Conservation (phyloP, 441 rosid species). For the Macaranga tanarius region DNA sequence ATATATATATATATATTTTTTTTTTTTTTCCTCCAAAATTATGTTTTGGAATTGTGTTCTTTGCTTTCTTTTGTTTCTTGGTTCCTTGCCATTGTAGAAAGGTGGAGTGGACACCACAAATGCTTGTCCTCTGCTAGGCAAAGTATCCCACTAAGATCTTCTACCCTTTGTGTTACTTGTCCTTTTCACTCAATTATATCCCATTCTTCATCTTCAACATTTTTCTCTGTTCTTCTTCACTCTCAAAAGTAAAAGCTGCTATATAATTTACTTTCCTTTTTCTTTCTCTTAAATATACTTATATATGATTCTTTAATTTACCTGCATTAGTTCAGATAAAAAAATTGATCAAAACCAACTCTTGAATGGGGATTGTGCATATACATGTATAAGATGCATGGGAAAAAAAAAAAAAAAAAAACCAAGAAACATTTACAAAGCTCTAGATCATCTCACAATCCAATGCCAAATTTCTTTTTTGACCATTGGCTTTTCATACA, state of each 20-base stretch:
- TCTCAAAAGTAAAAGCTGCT: conserved; percentile 42
- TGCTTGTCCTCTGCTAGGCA: conserved; percentile 56
- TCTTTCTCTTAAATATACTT: neutral
- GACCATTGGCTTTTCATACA: neutral
- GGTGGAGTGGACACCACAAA: conserved; percentile 46
- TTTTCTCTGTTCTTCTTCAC: conserved; percentile 16
- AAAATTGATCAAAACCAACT: neutral
- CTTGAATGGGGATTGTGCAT: neutral
- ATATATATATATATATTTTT: too few relatives aligned
- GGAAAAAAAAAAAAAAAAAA: neutral
- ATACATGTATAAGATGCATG: neutral
- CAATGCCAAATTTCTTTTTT: neutral
- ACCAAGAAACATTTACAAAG: neutral
- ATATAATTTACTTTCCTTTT: conserved; percentile 5
- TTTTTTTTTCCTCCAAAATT: neutral
- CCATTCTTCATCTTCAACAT: conserved; percentile 8
- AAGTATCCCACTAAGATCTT: conserved; percentile 66
- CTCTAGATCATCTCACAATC: neutral
- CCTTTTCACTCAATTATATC: conserved; percentile 25
- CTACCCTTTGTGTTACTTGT: conserved; percentile 31
- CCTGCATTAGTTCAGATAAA: conserved; percentile 37
- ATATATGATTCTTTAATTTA: conserved; percentile 9
- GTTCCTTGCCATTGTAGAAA: conserved; percentile 36
- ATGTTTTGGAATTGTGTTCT: neutral
- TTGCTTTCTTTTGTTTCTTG: conserved; percentile 11